Conservation (phyloP, 2,329 filamentous ascomycete species). For the Ophiostoma fasciatum region DNA sequence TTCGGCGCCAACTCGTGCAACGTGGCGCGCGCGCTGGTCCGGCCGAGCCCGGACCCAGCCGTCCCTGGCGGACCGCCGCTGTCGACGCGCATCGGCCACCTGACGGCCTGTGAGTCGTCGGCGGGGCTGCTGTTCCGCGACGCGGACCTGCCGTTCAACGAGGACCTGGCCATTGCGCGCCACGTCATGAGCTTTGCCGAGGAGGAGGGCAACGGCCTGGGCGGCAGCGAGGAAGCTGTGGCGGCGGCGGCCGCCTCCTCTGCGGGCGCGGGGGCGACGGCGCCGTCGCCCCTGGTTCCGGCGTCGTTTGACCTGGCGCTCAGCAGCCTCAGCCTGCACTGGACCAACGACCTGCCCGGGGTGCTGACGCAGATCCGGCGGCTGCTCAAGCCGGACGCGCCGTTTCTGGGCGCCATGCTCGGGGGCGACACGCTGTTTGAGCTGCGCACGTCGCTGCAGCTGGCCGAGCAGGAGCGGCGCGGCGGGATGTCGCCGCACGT, state of each 20-base stretch:
- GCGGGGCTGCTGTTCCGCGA: constrained; percentile 67
- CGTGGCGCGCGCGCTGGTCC: constrained; percentile 66
- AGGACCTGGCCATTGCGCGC: constrained; percentile 54
- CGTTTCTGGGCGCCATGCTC: constrained; percentile 92
- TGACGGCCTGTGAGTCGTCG: constrained; percentile 75
- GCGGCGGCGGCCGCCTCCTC: constrained; percentile 15
- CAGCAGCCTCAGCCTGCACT: constrained; percentile 81
- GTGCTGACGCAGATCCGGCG: constrained; percentile 73
- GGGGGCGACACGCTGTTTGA: constrained; percentile 91
- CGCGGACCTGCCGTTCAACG: constrained; percentile 57
- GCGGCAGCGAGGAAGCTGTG: not conserved
- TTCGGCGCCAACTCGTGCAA: constrained; percentile 94
- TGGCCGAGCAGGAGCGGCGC: constrained; percentile 77
- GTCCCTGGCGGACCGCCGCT: constrained; percentile 50
- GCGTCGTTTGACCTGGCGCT: constrained; percentile 79
- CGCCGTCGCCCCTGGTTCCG: constrained; percentile 50
- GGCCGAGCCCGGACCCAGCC: constrained; percentile 49
- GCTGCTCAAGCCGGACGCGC: constrained; percentile 74
- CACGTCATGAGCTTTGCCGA: constrained; percentile 61
- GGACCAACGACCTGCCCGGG: constrained; percentile 92
- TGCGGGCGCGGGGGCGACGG: constrained; percentile 18
- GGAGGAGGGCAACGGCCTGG: constrained; percentile 8
- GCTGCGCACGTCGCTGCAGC: constrained; percentile 79
- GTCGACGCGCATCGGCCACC: constrained; percentile 52
- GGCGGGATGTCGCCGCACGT: constrained; percentile 89